phyloP scores from a whole-genome alignment of 2,329 filamentous ascomycete genomes.

The Lojkania enalia region DNA sequence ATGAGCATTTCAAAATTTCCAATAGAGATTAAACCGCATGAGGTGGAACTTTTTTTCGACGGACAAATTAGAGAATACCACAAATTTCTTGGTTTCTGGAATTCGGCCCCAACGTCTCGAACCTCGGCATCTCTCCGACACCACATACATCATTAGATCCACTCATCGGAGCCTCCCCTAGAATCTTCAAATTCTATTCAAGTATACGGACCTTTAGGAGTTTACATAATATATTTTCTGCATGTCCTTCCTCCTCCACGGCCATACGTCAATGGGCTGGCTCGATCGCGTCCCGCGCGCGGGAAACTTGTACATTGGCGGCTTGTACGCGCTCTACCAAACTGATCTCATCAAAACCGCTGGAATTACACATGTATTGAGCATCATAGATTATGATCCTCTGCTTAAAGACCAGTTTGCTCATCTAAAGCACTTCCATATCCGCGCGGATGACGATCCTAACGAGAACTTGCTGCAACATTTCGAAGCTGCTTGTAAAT shows the following conservation, averaged over 20 bases:
- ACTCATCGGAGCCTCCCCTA: no score
- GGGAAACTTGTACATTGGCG: slow-evolving; percentile 46
- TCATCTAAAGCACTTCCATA: slow-evolving; percentile 36
- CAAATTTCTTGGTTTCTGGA: no score
- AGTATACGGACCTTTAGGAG: no score
- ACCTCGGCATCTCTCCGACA: no score
- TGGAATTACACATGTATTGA: slow-evolving; percentile 38
- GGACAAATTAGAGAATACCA: no score
- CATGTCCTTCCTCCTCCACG: slow-evolving; percentile 40
- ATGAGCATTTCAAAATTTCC: no score
- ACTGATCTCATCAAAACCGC: slow-evolving; percentile 38
- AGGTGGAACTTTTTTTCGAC: no score
- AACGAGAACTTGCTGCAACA: slow-evolving; percentile 35
- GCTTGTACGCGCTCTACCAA: slow-evolving; percentile 48
- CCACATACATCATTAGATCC: no score
- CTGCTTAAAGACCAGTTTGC: slow-evolving; percentile 28
- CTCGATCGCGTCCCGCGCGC: slow-evolving; percentile 43
- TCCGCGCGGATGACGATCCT: slow-evolving; percentile 38
- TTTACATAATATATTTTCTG: no score
- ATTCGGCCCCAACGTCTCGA: no score
- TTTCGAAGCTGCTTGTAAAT: slow-evolving; percentile 25
- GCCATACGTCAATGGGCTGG: slow-evolving; percentile 43
- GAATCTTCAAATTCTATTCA: no score
- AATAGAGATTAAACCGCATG: no score
- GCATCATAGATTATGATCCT: slow-evolving; percentile 39